Evolutionary conservation across 2,329 filamentous ascomycete species (phyloP), one percentile per base, ranked within the genome.

Genomic region (Hypoxylon sp.): DNA sequence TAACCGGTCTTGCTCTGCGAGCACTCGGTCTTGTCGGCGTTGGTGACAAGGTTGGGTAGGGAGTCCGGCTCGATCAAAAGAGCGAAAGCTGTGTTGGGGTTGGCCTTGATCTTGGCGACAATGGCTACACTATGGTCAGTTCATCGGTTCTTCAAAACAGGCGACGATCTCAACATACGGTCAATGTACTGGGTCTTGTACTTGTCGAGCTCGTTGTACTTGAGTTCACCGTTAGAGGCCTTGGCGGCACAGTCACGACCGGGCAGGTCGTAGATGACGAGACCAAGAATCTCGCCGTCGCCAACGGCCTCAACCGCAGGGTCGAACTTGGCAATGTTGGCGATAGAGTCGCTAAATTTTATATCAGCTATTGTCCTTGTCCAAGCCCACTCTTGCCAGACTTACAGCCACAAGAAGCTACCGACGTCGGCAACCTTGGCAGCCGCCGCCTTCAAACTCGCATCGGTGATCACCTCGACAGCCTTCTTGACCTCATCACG

Each of bases 231-330:
- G 77, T 88, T 88, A 75, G 85, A 87, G 44, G 86, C 86, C 52
- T 84, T 83, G 14, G 87, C 87, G 55, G 86, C 85, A 74, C 87
- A 89, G 79, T 89, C 87, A 78, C 87, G 85, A 71, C 87, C 86
- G 31, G 87, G 87, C 22, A 89, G 82, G 76, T 88, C 83, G 77
- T 89, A 89, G 71, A 89, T 83, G 67, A 88, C 86, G 53, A 88
- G 82, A 71, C 80, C 80, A 19, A 80, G 77, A 67, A 80, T 77
- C 39, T 44, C 39, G 74, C 82, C 80, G 5, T 79, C 79, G 54
- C 78, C 78, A 56, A 85, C 82, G 39, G 84, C 80, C 17, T 74
- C 76, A n/a, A 88, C 81, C 10, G 84, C 85, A 17, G 76, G 71
- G 42, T 82, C 78, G 76, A 88, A 82, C 67, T 84, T 79, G 65